Percentiles rank a stretch among this genome's conserved stretches.
These are phyloP conservation scores for Kitagawia praeruptora DNA, from an alignment of 129 eudicot species.

Conservation along the genomic window DNA sequence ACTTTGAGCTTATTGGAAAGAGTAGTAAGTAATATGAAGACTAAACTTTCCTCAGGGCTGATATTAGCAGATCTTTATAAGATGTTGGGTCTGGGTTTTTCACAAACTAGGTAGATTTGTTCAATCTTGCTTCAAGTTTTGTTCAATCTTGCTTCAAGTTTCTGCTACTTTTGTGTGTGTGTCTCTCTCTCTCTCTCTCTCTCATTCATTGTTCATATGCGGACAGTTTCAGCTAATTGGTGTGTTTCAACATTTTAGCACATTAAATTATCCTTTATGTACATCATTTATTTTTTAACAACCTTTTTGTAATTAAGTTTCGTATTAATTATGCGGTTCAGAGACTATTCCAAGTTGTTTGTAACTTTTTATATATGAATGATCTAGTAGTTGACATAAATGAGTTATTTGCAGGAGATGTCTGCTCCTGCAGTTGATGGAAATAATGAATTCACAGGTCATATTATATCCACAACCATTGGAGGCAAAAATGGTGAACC, in stretches of 20 bases:
- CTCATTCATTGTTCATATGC: not conserved
- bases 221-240: not conserved
- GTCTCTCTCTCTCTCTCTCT: no score
- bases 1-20: not conserved
- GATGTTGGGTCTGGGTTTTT: not conserved
- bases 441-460: conserved; percentile 74
- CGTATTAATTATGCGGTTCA: not conserved
- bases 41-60: not conserved
- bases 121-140: no score
- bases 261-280: not conserved
- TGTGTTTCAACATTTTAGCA: not conserved
- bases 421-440: conserved; percentile 57
- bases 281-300: not conserved
- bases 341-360: not conserved
- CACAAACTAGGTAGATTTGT: no score
- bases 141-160: no score
- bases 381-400: not conserved
- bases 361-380: not conserved
- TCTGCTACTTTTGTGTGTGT: no score
- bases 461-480: conserved; percentile 85
- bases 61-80: conserved; percentile 2
- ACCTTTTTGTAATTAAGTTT: not conserved
- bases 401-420: conserved; percentile 49
- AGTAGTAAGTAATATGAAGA: not conserved
- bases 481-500: conserved; percentile 98